Conservation (phyloP, 352 stramenopile genomes). For the Phytophthora crassamura region DNA sequence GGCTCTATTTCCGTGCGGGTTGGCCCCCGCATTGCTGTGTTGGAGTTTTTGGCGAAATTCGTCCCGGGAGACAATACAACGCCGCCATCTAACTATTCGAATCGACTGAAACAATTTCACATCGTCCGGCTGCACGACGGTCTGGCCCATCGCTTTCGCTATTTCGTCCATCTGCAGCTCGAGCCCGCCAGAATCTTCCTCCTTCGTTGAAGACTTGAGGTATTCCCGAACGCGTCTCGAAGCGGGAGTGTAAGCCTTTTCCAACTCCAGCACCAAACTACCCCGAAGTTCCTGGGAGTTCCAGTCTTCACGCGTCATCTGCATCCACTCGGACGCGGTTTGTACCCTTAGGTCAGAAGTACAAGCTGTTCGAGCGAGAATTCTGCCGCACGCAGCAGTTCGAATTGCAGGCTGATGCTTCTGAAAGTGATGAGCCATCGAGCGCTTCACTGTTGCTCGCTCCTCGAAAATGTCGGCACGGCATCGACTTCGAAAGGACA, state of each 20-base stretch:
- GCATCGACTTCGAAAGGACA: background rate
- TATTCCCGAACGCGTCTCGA: conserved; percentile 28
- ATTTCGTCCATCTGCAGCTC: conserved; percentile 43
- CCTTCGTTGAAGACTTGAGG: background rate
- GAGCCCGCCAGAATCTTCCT: conserved; percentile 4
- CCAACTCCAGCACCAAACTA: conserved; percentile 48
- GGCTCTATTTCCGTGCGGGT: too few species aligned
- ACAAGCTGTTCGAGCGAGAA: conserved; percentile 11
- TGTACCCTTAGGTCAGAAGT: background rate
- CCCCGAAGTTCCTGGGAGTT: conserved; percentile 47
- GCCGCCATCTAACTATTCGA: too few species aligned
- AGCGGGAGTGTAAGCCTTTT: conserved; percentile 27
- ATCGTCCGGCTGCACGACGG: too few species aligned
- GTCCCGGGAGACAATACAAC: too few species aligned
- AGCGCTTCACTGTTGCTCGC: conserved; percentile 10
- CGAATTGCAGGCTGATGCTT: conserved; percentile 54
- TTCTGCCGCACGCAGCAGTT: conserved; percentile 15
- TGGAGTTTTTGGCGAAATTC: too few species aligned
- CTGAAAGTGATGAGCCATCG: conserved; percentile 36
- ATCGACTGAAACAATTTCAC: too few species aligned
- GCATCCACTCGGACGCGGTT: conserved; percentile 51
- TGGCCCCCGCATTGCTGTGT: too few species aligned
- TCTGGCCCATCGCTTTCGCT: conserved; percentile 36
- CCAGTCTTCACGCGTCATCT: conserved; percentile 64
- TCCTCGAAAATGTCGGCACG: conserved; percentile 15